Conservation (phyloP, 2,329 filamentous ascomycete genomes). For the Ceratocystis albifundus region DNA sequence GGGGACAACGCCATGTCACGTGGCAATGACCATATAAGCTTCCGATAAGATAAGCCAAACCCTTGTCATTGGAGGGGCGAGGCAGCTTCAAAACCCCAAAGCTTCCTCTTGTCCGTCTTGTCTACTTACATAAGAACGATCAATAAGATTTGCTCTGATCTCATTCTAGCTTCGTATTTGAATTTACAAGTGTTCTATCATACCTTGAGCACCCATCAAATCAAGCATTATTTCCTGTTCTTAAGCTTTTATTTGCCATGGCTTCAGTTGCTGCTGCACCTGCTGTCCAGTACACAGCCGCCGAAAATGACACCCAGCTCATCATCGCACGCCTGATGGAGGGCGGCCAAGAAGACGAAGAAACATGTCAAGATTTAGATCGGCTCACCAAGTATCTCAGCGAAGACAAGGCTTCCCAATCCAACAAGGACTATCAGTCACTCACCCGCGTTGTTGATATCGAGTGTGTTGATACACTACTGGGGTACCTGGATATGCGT, state of each 20-base stretch:
- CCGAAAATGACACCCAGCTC: conserved; percentile 57
- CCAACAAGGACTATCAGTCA: conserved; percentile 35
- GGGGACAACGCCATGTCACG: conserved; percentile 18
- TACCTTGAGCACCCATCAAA: no score
- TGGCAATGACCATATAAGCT: conserved; percentile 7
- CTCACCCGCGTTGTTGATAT: conserved; percentile 55
- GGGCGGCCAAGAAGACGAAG: conserved; percentile 70
- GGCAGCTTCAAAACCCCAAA: background rate
- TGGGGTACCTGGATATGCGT: conserved; percentile 78
- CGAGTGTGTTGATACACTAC: conserved; percentile 70
- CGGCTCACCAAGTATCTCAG: conserved; percentile 48
- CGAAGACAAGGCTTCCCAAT: conserved; percentile 40
- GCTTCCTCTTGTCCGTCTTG: conserved; percentile 2
- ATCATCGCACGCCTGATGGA: conserved; percentile 84
- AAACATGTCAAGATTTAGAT: conserved; percentile 50
- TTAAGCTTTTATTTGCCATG: conserved; percentile 11
- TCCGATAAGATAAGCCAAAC: conserved; percentile 22
- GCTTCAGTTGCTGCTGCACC: conserved; percentile 15
- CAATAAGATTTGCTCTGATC: background rate
- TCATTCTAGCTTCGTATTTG: background rate
- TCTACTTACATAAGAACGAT: background rate
- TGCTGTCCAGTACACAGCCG: conserved; percentile 21
- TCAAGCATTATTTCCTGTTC: background rate
- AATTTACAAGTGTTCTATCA: background rate
- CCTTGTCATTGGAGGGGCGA: conserved; percentile 8